Conservation (phyloP, 306 rosid genomes). For the Trichosanthes cucumerina region DNA sequence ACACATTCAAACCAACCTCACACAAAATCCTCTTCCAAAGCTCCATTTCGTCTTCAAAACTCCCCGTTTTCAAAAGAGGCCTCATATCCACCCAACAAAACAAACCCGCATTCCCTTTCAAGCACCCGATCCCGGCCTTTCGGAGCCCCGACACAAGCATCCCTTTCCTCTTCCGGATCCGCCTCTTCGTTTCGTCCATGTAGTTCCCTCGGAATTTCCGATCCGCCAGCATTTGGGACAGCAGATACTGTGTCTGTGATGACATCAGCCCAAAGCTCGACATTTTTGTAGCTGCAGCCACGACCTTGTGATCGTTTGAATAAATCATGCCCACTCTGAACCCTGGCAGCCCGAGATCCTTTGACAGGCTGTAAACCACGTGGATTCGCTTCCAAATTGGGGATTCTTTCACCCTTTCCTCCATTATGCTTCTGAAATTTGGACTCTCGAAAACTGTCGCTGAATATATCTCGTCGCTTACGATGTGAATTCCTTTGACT, state of each 20-base stretch:
- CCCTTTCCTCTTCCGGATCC: constrained; percentile 35
- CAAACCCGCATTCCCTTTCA: constrained; percentile 65
- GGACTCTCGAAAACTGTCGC: constrained; percentile 56
- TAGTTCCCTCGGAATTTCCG: constrained; percentile 32
- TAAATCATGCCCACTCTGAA: constrained; percentile 78
- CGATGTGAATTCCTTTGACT: constrained; percentile 35
- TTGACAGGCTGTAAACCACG: constrained; percentile 64
- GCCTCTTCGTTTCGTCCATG: constrained; percentile 28
- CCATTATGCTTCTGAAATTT: constrained; percentile 34
- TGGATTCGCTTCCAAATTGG: constrained; percentile 29
- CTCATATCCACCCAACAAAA: constrained; percentile 94
- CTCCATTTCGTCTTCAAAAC: constrained; percentile 66
- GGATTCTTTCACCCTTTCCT: constrained; percentile 1
- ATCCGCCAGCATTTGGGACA: constrained; percentile 42
- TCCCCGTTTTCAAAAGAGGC: constrained; percentile 23
- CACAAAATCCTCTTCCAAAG: constrained; percentile 55
- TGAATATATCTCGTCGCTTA: constrained; percentile 80
- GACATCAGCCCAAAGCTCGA: constrained; percentile 86
- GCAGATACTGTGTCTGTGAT: constrained; percentile 58
- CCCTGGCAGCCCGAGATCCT: constrained; percentile 66
- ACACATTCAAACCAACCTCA: constrained; percentile 50
- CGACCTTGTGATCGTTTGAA: constrained; percentile 36
- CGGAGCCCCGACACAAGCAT: constrained; percentile 38
- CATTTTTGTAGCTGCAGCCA: constrained; percentile 73
- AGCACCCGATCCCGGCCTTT: constrained; percentile 40